Percentiles rank a stretch among this genome's conserved stretches.
phyloP scores from a whole-genome alignment of 192 early-diverging fungal species.

The Chytriomyces sp. region DNA sequence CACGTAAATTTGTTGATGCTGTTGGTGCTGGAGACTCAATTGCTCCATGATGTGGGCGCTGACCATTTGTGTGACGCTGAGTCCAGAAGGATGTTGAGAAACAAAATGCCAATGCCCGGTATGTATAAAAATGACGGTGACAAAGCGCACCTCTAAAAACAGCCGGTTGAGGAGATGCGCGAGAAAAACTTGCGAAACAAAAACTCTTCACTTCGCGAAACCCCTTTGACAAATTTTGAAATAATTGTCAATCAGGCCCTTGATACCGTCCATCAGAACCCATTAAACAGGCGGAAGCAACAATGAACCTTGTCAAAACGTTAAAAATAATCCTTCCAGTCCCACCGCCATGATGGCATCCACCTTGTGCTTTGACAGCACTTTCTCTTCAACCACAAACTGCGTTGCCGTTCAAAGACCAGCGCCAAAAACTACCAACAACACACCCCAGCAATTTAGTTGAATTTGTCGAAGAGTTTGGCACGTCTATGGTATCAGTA shows the following conservation, averaged over 20 bases:
- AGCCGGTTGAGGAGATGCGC: conserved; percentile 72
- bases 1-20: too few species aligned
- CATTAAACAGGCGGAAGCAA: conserved; percentile 81
- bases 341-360: conserved; percentile 90
- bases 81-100: conserved; percentile 73
- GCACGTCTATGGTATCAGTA: too few species aligned
- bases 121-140: conserved; percentile 1
- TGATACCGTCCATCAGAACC: conserved; percentile 61
- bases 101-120: conserved; percentile 75
- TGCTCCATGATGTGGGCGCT: too few species aligned
- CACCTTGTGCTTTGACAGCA: conserved; percentile 78
- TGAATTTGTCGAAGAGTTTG: too few species aligned
- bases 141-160: conserved; percentile 61
- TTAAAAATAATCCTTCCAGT: conserved; percentile 92
- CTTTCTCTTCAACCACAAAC: conserved; percentile 98
- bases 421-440: too few species aligned
- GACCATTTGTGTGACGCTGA: conserved; percentile 84
- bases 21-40: too few species aligned
- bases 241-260: conserved; percentile 72
- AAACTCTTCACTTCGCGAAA: conserved; percentile 59
- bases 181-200: conserved; percentile 35
- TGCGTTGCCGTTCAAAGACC: conserved; percentile 91
- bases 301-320: conserved; percentile 70
- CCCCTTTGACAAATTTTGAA: conserved; percentile 80
- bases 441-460: too few species aligned